Percentiles rank a stretch among this genome's conserved stretches.
Evolutionary conservation across 345 rosid genomes (phyloP).

Genomic region (Diplotaxis tenuifolia): DNA sequence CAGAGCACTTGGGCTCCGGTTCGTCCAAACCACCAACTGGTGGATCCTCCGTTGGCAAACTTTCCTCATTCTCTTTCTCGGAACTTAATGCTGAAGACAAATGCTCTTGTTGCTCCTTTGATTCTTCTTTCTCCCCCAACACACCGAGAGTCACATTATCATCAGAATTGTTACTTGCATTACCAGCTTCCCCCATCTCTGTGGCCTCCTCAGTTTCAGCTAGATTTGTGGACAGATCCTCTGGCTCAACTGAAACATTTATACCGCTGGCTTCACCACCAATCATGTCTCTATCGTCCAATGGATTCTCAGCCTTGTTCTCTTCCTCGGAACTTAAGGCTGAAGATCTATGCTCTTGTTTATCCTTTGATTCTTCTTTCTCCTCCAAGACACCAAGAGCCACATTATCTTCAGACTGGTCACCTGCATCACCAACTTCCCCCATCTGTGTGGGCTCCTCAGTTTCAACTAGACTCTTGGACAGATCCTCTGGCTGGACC

Average conservation of each 20-base stretch:
- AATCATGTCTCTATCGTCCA: not conserved
- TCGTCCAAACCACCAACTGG: not conserved
- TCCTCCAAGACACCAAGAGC: not conserved
- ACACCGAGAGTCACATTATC: not conserved
- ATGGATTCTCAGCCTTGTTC: not conserved
- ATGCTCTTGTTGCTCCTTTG: constrained; percentile 6
- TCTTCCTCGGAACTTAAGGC: not conserved
- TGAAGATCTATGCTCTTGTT: not conserved
- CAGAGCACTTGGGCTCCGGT: constrained; percentile 2
- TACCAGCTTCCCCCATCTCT: not conserved
- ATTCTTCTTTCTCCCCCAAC: constrained; percentile 3
- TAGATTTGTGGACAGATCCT: not conserved
- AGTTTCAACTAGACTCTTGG: not conserved
- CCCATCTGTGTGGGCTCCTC: not conserved
- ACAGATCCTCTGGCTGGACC: not conserved
- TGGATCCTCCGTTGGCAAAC: constrained; percentile 7
- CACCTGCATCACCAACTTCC: not conserved
- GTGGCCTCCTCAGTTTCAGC: not conserved
- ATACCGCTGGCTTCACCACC: not conserved
- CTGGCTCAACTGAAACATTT: not conserved
- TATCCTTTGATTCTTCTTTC: not conserved
- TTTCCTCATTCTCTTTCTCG: constrained; percentile 3
- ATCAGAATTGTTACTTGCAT: not conserved
- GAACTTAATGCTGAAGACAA: constrained; percentile 15
- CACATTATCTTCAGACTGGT: not conserved